Conservation (phyloP, 345 rosid genomes). For the Bruguiera gymnorhiza region DNA sequence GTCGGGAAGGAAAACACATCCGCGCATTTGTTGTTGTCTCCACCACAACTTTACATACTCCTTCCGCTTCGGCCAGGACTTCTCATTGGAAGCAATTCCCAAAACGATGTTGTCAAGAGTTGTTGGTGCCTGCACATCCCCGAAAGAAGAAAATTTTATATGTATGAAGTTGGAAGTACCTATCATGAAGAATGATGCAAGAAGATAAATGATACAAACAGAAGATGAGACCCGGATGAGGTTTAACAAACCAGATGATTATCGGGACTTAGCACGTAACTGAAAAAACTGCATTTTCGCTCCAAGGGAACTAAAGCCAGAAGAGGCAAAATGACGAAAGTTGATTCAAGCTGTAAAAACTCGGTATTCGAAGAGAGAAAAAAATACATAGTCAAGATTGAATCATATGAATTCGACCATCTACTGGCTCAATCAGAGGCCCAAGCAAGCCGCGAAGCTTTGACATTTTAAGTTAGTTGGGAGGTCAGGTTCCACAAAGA, state of each 20-base stretch:
- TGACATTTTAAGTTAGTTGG: neutral
- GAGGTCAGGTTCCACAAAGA: no score
- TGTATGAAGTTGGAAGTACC: conserved; percentile 30
- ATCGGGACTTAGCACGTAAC: conserved; percentile 27
- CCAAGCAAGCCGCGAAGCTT: conserved; percentile 1
- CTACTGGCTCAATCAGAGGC: conserved; percentile 11
- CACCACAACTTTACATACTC: conserved; percentile 78
- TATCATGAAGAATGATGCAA: conserved; percentile 40
- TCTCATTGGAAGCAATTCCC: conserved; percentile 55
- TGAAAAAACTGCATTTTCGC: conserved; percentile 36
- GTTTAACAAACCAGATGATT: conserved; percentile 35
- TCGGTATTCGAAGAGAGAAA: neutral
- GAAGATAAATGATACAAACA: conserved; percentile 40
- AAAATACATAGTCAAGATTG: no score
- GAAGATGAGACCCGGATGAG: conserved; percentile 38
- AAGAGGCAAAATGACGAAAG: no score
- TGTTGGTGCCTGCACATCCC: conserved; percentile 24
- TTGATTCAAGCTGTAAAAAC: neutral
- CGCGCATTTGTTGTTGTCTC: conserved; percentile 54
- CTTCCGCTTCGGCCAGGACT: conserved; percentile 52
- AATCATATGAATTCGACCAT: neutral
- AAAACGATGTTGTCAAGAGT: conserved; percentile 60
- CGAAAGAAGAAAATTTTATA: conserved; percentile 21
- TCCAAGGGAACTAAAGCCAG: neutral
- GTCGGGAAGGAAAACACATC: conserved; percentile 56